phyloP scores from a whole-genome alignment of 805 yeast genomes.

The Starmerella stellata region DNA sequence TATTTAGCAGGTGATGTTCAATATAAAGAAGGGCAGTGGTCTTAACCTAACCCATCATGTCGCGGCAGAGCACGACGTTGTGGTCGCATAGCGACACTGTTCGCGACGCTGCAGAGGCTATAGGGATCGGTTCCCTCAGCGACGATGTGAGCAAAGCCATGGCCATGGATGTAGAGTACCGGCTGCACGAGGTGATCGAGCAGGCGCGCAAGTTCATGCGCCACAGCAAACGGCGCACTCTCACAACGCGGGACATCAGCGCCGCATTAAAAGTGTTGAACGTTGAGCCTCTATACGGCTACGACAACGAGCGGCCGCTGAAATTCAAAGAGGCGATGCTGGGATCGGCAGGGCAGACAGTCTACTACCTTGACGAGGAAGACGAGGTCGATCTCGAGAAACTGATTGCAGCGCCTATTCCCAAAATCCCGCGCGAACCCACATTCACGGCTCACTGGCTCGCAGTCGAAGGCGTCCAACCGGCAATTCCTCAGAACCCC shows the following conservation, averaged over 20 bases:
- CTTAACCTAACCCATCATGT: too few relatives aligned
- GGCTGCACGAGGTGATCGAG: slow-evolving; percentile 86
- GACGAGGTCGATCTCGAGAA: slow-evolving; percentile 87
- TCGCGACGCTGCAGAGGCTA: slow-evolving; percentile 81
- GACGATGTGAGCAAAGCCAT: slow-evolving; percentile 87
- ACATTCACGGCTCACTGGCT: slow-evolving; percentile 88
- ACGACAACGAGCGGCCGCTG: slow-evolving; percentile 37
- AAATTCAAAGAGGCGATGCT: slow-evolving; percentile 74
- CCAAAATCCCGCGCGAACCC: slow-evolving; percentile 82
- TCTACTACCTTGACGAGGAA: slow-evolving; percentile 78
- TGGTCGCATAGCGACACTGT: slow-evolving; percentile 98
- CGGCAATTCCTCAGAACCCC: slow-evolving; percentile 94
- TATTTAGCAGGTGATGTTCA: too few relatives aligned
- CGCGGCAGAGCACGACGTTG: slow-evolving; percentile 44
- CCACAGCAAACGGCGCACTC: slow-evolving; percentile 67
- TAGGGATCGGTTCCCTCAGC: slow-evolving; percentile 56
- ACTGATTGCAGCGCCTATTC: slow-evolving; percentile 80
- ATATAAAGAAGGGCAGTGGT: too few relatives aligned
- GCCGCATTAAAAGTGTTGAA: slow-evolving; percentile 70
- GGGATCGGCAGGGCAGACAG: slow-evolving; percentile 82
- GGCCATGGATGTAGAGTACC: slow-evolving; percentile 98
- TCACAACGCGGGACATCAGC: slow-evolving; percentile 66
- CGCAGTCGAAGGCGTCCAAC: slow-evolving; percentile 97
- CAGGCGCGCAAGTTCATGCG: slow-evolving; percentile 93
- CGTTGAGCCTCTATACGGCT: slow-evolving; percentile 54